Base-by-base conservation (phyloP, 306 rosid genomes). In the Prinsepia uniflora region DNA sequence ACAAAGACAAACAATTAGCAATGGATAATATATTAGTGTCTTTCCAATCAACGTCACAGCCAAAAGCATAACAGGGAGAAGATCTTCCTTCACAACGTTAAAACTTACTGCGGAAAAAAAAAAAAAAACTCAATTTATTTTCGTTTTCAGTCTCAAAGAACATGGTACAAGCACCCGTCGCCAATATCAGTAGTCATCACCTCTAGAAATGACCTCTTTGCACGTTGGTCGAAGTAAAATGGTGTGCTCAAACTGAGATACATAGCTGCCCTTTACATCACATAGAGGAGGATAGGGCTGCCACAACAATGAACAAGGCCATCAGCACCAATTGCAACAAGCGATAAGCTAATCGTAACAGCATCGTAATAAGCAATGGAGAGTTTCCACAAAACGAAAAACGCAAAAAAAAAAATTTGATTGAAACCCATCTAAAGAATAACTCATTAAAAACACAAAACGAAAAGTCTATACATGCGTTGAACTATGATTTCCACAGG, bases 191-290 rank as follows among this genome's bases (percentile, higher is more conserved):
- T 88, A 93, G 76, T 93, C 97, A 63, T 90, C 97, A 7, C 97
- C 97, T 88, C 83, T 86, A n/a, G 98, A 94, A 59, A 94, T 86
- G 77, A 94, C 97, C 83, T 94, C 98, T 84, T 94, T 94, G 91
- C 97, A 93, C 67, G 98, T 90, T 50, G 97, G 97, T 59, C 97
- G 88, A 34, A 90, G 97, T 57, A 90, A 72, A 80, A 93, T 90
- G 65, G 98, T 90, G 74, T 94, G 98, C 78, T 94, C 98, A 74
- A 87, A 87, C 75, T 94, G 98, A 62, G 98, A 94, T 41, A 94
- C 95, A 79, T 90, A 87, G 83, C 97, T 89, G 65, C 98, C 98
- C 77, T 87, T 90, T 20, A 87, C 80, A 49, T 94, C 97, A 63
- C 98, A 94, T 0, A 90, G 81, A 52, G 98, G 97, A 71, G 96